These are phyloP conservation scores for Arthroderma sp. DNA, from an alignment of 2,329 filamentous ascomycete species.

Conservation along the genomic window DNA sequence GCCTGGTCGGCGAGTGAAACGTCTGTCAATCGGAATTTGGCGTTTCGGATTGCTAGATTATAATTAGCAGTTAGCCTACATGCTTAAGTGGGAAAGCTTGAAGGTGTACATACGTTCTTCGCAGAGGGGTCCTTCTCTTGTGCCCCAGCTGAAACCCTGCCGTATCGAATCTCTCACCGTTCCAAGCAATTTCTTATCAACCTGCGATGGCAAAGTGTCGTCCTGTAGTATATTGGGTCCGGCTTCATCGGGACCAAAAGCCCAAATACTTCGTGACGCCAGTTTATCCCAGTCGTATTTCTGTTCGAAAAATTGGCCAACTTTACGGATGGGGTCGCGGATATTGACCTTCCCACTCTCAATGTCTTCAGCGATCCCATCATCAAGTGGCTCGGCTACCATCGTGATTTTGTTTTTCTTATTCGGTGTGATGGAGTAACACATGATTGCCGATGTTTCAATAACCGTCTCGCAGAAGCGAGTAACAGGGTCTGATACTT, in stretches of 20 bases:
- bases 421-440: conserved; percentile 93
- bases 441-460: conserved; percentile 93
- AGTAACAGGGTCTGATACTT: conserved; percentile 94
- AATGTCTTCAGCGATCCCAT: conserved; percentile 89
- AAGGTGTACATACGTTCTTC: conserved; percentile 71
- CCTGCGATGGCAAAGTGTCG: conserved; percentile 85
- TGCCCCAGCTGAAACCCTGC: conserved; percentile 94
- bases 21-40: conserved; percentile 93
- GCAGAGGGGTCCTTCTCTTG: conserved; percentile 85
- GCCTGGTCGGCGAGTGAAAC: conserved; percentile 74
- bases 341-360: conserved; percentile 83
- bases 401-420: conserved; percentile 99
- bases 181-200: conserved; percentile 81
- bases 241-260: conserved; percentile 90
- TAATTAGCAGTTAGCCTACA: conserved; percentile 12
- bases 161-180: conserved; percentile 83
- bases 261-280: conserved; percentile 91
- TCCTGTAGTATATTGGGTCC: conserved; percentile 94
- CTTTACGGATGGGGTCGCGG: conserved; percentile 80
- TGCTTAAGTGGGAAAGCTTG: conserved; percentile 3
- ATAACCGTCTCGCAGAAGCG: conserved; percentile 96
- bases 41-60: conserved; percentile 68
- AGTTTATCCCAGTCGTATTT: conserved; percentile 95
- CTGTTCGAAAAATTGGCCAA: conserved; percentile 93
- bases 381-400: conserved; percentile 90